Conservation (phyloP, 2,329 filamentous ascomycete genomes). For the Colletotrichum sp. region DNA sequence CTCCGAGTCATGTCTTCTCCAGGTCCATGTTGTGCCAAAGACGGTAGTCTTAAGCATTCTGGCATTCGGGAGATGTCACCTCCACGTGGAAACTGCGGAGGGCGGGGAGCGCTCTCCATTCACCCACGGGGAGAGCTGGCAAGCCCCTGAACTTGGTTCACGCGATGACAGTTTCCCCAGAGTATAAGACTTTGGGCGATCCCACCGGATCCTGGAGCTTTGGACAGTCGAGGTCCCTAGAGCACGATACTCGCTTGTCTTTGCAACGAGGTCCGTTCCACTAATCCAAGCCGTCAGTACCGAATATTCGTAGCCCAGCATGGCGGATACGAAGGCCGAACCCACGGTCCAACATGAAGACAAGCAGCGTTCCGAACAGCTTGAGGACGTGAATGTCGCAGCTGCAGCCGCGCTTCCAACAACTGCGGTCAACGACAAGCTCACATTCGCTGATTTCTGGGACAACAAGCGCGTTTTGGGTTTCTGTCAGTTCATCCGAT, state of each 20-base stretch:
- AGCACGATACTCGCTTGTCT: neutral
- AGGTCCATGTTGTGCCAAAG: neutral
- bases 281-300: neutral
- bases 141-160: neutral
- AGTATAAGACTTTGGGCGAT: neutral
- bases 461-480: constrained; percentile 10
- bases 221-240: neutral
- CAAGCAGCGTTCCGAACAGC: neutral
- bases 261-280: neutral
- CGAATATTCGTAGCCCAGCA: neutral
- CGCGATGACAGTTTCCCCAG: neutral
- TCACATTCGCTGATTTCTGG: neutral
- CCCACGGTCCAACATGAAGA: neutral
- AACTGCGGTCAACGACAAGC: constrained; percentile 1
- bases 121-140: neutral
- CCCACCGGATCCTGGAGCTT: neutral
- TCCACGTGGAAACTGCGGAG: constrained; percentile 14
- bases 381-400: neutral
- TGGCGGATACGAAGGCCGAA: neutral
- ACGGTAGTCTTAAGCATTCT: constrained; percentile 1
- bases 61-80: neutral
- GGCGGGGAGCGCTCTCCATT: neutral
- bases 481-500: constrained; percentile 10
- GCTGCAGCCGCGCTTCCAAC: neutral
- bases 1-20: neutral